A percentile compares a stretch with the other conserved stretches of the same genome.
Evolutionary conservation across 2,329 filamentous ascomycete species (phyloP).

Genomic region (Aspergillus jensenii): DNA sequence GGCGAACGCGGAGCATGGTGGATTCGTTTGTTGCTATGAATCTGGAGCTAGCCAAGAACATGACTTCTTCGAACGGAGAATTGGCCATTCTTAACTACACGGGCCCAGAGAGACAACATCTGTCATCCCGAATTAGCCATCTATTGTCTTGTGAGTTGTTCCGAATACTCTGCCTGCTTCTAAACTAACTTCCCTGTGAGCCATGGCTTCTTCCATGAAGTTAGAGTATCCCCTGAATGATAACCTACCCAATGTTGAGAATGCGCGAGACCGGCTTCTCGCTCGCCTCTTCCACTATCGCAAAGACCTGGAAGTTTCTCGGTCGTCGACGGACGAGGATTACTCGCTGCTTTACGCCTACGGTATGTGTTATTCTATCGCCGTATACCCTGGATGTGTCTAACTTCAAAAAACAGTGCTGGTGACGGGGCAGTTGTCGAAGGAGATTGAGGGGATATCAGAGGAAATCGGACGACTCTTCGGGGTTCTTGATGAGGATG

Average conservation of each 20-base stretch:
- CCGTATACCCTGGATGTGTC: not conserved
- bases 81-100: slow-evolving; percentile 78
- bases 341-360: slow-evolving; percentile 94
- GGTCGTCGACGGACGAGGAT: slow-evolving; percentile 57
- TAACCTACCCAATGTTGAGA: slow-evolving; percentile 77
- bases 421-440: slow-evolving; percentile 60
- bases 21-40: slow-evolving; percentile 97
- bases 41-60: slow-evolving; percentile 79
- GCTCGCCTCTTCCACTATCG: slow-evolving; percentile 87
- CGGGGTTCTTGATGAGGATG: slow-evolving; percentile 62
- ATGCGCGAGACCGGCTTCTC: slow-evolving; percentile 77
- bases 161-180: not conserved
- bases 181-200: slow-evolving; percentile 53
- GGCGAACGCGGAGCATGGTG: slow-evolving; percentile 77
- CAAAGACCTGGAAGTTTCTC: slow-evolving; percentile 60
- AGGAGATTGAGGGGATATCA: slow-evolving; percentile 55
- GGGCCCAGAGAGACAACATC: slow-evolving; percentile 70
- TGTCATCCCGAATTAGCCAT: slow-evolving; percentile 89
- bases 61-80: slow-evolving; percentile 74
- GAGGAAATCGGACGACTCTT: slow-evolving; percentile 60
- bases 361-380: slow-evolving; percentile 48
- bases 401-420: slow-evolving; percentile 46
- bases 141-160: slow-evolving; percentile 59
- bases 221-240: slow-evolving; percentile 91
- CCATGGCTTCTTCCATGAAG: slow-evolving; percentile 90